Base-by-base conservation (phyloP, 257 asterid species). In the Solanum verrucosum region DNA sequence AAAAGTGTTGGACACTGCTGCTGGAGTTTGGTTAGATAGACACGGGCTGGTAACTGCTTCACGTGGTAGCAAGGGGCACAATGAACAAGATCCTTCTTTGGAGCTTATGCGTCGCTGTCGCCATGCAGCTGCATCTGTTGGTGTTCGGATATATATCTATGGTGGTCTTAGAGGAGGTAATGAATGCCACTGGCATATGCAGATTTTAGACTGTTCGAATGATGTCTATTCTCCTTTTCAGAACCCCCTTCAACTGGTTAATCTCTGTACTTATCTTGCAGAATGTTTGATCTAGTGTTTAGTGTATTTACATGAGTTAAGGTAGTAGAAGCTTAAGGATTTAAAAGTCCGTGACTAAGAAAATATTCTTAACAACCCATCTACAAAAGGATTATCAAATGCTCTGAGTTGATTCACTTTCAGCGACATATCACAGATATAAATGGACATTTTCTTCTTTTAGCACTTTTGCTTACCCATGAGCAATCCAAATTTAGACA, bases 41-140 rank as follows among this genome's bases (percentile, higher is more conserved):
- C 92, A 96, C 52, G 99, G 99, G 85, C 88, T 95, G 89, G 99
- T 96, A 91, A 95, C 99, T 78, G 88, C 94, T 83, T 78, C 99
- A 88, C 91, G 95, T 88, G 91, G 92, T 88, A 92, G 89, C 91
- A 96, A 95, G 92, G 95, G 92, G 81, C 93, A 91, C 38, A 83
- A 87, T 35, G 98, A 95, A 25, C 90, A 87, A 33, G 98, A 96
- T 92, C 93, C 99, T 86, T 91, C 96, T 87, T 86, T 91, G 87
- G 98, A 96, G 92, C 87, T 94, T 56, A 94, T 96, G 99, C 96
- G 98, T 85, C 95, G 99, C 81, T 96, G 99, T 90, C 98, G 99
- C 87, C 99, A 97, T 88, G 99, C 99, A 33, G 98, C 98, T 90
- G 98, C 99, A 89, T 94, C 99, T 86, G 98, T 96, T 89, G 99